Percentiles rank a stretch among this genome's conserved stretches.
These are phyloP conservation scores for Mallotus japonicus DNA, from an alignment of 441 rosid genomes.

Conservation along the genomic window DNA sequence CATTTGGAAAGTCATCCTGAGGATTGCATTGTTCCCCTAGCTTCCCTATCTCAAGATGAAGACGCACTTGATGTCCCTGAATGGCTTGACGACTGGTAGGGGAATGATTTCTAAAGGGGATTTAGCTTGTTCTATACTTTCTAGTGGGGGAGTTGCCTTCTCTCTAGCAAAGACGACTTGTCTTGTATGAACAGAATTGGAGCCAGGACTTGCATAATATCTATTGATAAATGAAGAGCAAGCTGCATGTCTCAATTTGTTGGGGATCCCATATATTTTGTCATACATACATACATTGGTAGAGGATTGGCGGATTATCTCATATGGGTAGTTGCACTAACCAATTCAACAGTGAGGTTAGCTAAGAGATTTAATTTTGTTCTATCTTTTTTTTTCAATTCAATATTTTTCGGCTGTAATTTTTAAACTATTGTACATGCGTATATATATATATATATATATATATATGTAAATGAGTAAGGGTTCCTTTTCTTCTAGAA, in stretches of 20 bases:
- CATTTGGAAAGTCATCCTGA: constrained; percentile 44
- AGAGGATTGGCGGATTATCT: constrained; percentile 7
- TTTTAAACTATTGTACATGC: constrained; percentile 31
- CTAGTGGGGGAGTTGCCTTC: constrained; percentile 16
- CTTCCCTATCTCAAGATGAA: constrained; percentile 40
- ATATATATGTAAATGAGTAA: constrained; percentile 36
- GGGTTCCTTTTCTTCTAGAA: constrained; percentile 20
- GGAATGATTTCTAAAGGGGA: constrained; percentile 10
- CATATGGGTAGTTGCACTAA: constrained; percentile 25
- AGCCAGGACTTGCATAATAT: not conserved
- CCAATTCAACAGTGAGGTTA: constrained; percentile 36
- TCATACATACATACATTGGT: not conserved
- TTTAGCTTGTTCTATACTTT: not conserved
- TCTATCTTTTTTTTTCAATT: not conserved
- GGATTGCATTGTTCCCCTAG: constrained; percentile 31
- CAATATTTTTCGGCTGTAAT: not conserved
- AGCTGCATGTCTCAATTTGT: constrained; percentile 9
- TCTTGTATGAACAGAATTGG: not conserved
- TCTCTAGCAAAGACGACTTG: constrained; percentile 5
- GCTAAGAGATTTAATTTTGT: constrained; percentile 1
- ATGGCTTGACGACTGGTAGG: constrained; percentile 89
- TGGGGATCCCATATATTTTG: not conserved
- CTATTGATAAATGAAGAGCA: not conserved
- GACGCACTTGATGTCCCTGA: constrained; percentile 52
- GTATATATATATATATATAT: constrained; percentile 34